Conservation (phyloP, 257 asterid genomes). For the Solanum clarkiae region DNA sequence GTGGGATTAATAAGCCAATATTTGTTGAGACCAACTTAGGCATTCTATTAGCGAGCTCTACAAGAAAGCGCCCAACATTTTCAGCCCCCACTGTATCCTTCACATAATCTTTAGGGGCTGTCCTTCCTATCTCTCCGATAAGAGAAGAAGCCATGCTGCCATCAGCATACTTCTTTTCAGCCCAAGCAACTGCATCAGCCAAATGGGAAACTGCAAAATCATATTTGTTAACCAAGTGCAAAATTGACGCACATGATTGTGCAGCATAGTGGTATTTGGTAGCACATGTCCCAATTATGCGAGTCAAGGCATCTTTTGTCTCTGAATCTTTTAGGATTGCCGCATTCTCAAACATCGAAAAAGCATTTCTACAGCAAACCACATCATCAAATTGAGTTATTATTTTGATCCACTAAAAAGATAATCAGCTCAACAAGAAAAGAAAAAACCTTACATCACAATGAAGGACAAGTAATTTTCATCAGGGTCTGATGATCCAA, state of each 20-base stretch:
- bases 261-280: slow-evolving; percentile 70
- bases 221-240: slow-evolving; percentile 79
- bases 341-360: slow-evolving; percentile 64
- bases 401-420: not conserved
- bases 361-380: slow-evolving; percentile 52
- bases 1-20: slow-evolving; percentile 84
- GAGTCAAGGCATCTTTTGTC: slow-evolving; percentile 68
- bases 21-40: slow-evolving; percentile 76
- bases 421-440: not conserved
- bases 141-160: slow-evolving; percentile 77
- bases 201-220: slow-evolving; percentile 68
- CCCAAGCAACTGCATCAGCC: slow-evolving; percentile 82
- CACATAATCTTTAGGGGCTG: slow-evolving; percentile 72
- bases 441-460: slow-evolving; percentile 43
- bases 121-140: slow-evolving; percentile 78
- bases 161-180: slow-evolving; percentile 73
- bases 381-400: not conserved
- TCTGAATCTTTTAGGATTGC: slow-evolving; percentile 62
- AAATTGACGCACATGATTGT: slow-evolving; percentile 83
- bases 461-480: slow-evolving; percentile 87
- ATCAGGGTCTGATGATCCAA: slow-evolving; percentile 82
- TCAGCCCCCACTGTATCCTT: slow-evolving; percentile 93
- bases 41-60: slow-evolving; percentile 74
- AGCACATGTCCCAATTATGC: slow-evolving; percentile 85
- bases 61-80: slow-evolving; percentile 82